Conservation (phyloP, 306 rosid species). For the Arachis stenosperma region DNA sequence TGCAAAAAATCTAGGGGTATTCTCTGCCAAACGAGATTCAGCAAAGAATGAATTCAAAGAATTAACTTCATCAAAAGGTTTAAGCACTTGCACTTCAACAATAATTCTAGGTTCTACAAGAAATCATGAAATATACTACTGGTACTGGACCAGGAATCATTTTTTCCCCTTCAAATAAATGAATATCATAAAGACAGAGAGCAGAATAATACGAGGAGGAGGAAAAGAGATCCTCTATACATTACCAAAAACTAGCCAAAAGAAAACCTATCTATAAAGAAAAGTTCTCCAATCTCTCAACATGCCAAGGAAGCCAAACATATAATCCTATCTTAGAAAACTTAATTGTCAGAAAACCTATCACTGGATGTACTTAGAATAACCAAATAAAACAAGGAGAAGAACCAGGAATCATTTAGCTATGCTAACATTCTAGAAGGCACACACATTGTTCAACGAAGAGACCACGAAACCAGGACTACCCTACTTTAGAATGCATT, state of each 20-base stretch:
- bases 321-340: too few relatives aligned
- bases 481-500: not conserved
- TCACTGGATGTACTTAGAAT: too few relatives aligned
- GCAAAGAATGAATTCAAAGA: constrained; percentile 19
- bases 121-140: constrained; percentile 17
- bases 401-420: not conserved
- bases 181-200: too few relatives aligned
- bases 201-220: too few relatives aligned
- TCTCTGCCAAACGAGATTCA: constrained; percentile 62
- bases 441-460: constrained; percentile 7
- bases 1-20: constrained; percentile 96
- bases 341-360: too few relatives aligned
- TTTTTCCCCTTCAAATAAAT: too few relatives aligned
- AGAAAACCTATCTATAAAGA: too few relatives aligned
- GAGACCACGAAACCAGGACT: constrained; percentile 26
- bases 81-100: not conserved
- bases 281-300: too few relatives aligned
- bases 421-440: constrained; percentile 6
- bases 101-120: not conserved
- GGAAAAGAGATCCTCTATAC: too few relatives aligned
- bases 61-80: constrained; percentile 13
- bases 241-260: too few relatives aligned
- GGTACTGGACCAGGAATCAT: constrained; percentile 15
- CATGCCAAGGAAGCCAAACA: too few relatives aligned
- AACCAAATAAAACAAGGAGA: too few relatives aligned